Evolutionary conservation across 169 alveolate genomes (phyloP), one percentile per base, ranked within the genome.

Genomic region (Theileria luwenshuni): DNA sequence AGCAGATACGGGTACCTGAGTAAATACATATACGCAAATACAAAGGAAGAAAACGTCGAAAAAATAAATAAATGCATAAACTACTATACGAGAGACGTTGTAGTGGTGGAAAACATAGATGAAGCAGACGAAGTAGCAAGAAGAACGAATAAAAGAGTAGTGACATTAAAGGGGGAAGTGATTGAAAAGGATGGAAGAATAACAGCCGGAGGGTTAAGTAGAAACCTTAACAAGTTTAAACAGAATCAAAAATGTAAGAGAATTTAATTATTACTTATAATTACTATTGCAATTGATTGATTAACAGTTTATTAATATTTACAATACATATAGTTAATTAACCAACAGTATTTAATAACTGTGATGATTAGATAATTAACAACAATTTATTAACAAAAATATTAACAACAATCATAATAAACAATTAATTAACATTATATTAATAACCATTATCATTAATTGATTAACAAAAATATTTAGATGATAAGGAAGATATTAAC

Each of bases 171-270:
- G 56, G 99, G 99, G 1, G 97, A 95, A 74, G 63, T 97, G 23
- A 93, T 96, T 12, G 98, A 97, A 63, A 86, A 90, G 15, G 93
- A 96, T 27, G 99, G 99, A 25, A 91, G 96, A 2, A 93, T 97
- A 95, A 87, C 94, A 19, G 98, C 99, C 19, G 94, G 96, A 8
- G 95, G 95, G 1, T 1, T 85, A 1, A 51, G 42, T 47, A 62
- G 49, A 41, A 23, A 56, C 58, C 30, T 68, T 49, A 27, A 81
- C 35, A 62, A 76, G 68, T 71, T 68, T 43, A 71, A 74, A 79
- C 52, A 64, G 52, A 13, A 30, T 60, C n/a, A 47, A 56, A 15
- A 56, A 25, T 13, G 65, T 56, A n/a, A 15, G 41, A 12, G 2
- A 3, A n/a, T 56, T 28, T 0, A 28, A 13, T 21, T 15, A 41